Base-by-base conservation (phyloP, 1,284 basidiomycete species). In the Clitocybe nebularis region DNA sequence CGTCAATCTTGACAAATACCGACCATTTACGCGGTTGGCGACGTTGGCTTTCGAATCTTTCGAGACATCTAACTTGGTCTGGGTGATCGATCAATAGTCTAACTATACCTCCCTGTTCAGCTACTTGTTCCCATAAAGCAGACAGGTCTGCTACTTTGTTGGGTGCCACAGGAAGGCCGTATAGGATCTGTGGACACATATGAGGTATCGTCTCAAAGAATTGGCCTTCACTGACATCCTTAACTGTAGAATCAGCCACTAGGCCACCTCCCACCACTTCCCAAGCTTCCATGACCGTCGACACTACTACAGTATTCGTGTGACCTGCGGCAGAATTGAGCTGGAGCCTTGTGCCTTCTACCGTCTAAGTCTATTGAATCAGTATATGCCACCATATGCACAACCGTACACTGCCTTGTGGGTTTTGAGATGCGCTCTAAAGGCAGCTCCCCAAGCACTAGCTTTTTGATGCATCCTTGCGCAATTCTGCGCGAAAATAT, bases 401-500 rank as follows among this genome's bases (percentile, higher is more conserved):
- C 11, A 36, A 22, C 23, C n/a, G 28, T 22, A 28, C 6, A 51
- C 19, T 49, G 81, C 81, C 71, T 84, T 91, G 67, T 88, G 84
- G 8, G 89, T 89, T 64, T 93, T 93, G 40, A 93, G 71, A 60
- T 93, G 91, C 4, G 82, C 84, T 38, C 91, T 71, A 59, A 93
- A 93, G 9, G 57, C 65, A 20, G 85, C 79, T 4, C 81, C 82
- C 71, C 82, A 81, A 32, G 71, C 66, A 42, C 70, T 68, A 2
- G 83, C 77, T 39, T 77, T 81, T 35, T 68, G 57, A 48, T 84
- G 80, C 81, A 93, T 89, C 41, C 62, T 66, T 17, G 73, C 74
- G 60, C 88, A 91, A 61, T 93, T 93, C 20, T 69, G 62, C 28
- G 73, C 73, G 59, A 91, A 90, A 13, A 77, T 57, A 7, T 69